These are phyloP conservation scores for Tulasnella sp. DNA, from an alignment of 768 basidiomycete genomes.

Conservation along the genomic window DNA sequence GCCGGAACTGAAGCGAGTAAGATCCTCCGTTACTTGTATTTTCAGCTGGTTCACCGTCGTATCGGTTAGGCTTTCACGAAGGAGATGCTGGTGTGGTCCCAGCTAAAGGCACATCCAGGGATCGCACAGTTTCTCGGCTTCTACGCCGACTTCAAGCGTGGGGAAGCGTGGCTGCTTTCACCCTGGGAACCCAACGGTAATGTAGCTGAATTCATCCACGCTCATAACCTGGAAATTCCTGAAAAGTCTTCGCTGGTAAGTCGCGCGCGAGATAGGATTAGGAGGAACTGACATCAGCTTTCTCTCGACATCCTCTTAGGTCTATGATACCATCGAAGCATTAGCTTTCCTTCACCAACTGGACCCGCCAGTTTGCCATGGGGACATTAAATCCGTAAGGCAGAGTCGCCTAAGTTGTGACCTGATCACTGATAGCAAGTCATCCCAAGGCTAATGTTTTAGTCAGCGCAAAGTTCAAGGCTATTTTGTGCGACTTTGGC, in stretches of 20 bases:
- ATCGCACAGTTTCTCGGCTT: background rate
- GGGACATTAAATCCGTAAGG: slow-evolving; percentile 8
- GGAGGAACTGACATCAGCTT: too few species aligned
- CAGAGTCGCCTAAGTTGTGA: too few species aligned
- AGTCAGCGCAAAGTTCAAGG: background rate
- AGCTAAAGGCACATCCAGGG: background rate
- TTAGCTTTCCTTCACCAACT: background rate
- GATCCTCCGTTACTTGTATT: too few species aligned
- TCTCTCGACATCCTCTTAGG: background rate
- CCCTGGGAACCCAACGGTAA: too few species aligned
- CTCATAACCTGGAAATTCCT: too few species aligned
- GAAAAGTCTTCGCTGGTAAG: too few species aligned
- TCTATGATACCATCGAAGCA: background rate
- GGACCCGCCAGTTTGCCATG: background rate
- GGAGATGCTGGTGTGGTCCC: background rate
- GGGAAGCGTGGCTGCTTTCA: too few species aligned
- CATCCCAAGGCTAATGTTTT: background rate
- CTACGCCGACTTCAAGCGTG: background rate
- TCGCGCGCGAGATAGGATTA: background rate
- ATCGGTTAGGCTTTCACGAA: background rate
- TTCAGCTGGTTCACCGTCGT: too few species aligned
- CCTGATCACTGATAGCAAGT: background rate
- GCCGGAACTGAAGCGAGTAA: too few species aligned
- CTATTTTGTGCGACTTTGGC: slow-evolving; percentile 13
- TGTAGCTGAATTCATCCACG: too few species aligned